Base-by-base conservation (phyloP, 2,329 filamentous ascomycete species). In the Aspergillus brunneoviolaceus region DNA sequence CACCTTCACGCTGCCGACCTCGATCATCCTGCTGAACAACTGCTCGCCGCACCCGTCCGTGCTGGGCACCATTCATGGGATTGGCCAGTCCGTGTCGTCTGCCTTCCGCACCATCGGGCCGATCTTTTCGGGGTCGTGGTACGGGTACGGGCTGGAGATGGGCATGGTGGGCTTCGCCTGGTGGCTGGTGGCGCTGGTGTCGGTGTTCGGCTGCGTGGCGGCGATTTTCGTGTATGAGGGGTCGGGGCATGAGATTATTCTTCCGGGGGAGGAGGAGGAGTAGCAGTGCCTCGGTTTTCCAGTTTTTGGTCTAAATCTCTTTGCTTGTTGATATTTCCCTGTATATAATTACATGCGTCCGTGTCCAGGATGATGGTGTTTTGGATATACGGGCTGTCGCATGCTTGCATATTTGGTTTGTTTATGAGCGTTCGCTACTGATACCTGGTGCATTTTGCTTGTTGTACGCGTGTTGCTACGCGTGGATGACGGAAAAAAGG, bases 1-100 rank as follows among this genome's bases (percentile, higher is more conserved):
- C 29, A 93, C 90, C 0, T 91, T 92, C 69, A 84, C 84, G 0
- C 71, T 88, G 0, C 86, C 86, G 0, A 83, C 82, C 2, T 82
- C 82, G 0, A 82, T 85, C 1, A 87, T 88, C 21, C 72, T 85
- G 55, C 73, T 87, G 49, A 87, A 87, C 65, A 87, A 87, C 65
- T 82, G 81, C 60, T 83, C 81, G 45, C 85, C 86, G 0, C 82
- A 86, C 62, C 84, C 84, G 0, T 80, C 77, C n/a, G 83, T 87
- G 1, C 75, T 87, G 12, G 84, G 82, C 5, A 86, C 83, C 0
- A 82, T 87, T 35, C 84, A 87, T 66, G 84, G 85, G 2, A 76
- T 86, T 42, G 85, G 83, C 2, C 83, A 85, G 65, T 83, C 81
- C 11, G 81, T 84, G 19, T 82, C 80, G 6, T 82, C 81, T 2